Conservation (phyloP, 1,284 basidiomycete species). For the Peniophora sp. region DNA sequence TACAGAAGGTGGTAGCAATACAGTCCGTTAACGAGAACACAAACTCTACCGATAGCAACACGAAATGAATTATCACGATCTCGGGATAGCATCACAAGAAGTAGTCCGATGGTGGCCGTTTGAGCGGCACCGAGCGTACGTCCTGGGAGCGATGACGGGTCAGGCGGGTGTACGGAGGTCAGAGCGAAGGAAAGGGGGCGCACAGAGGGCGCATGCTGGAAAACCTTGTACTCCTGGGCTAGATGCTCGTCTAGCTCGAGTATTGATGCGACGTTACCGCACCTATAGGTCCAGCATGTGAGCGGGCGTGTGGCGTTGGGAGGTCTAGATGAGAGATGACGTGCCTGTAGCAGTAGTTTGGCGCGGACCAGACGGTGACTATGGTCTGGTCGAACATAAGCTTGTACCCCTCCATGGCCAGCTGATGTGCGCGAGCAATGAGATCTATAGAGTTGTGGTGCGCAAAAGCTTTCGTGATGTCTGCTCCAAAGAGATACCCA, state of each 20-base stretch:
- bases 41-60: too few relatives aligned
- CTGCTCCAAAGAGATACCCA: constrained; percentile 91
- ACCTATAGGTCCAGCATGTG: constrained; percentile 40
- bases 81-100: constrained; percentile 41
- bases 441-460: constrained; percentile 92
- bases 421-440: constrained; percentile 94
- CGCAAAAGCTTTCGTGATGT: constrained; percentile 86
- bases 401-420: constrained; percentile 98
- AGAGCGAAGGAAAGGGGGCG: constrained; percentile 21
- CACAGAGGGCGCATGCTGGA: constrained; percentile 70
- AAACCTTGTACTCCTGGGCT: constrained; percentile 88
- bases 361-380: constrained; percentile 98
- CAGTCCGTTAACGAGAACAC: too few relatives aligned
- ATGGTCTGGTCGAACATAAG: constrained; percentile 95
- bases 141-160: constrained; percentile 37
- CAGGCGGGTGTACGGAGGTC: constrained; percentile 10
- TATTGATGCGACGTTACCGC: constrained; percentile 92
- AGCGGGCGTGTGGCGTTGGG: constrained; percentile 1
- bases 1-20: too few relatives aligned
- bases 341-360: constrained; percentile 96
- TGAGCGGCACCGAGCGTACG: constrained; percentile 81
- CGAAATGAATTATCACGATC: too few relatives aligned
- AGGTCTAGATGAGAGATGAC: constrained; percentile 24
- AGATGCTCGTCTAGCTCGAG: constrained; percentile 88
- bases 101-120: constrained; percentile 83